Evolutionary conservation across 345 rosid genomes (phyloP).

Genomic region (Populus pruinosa): DNA sequence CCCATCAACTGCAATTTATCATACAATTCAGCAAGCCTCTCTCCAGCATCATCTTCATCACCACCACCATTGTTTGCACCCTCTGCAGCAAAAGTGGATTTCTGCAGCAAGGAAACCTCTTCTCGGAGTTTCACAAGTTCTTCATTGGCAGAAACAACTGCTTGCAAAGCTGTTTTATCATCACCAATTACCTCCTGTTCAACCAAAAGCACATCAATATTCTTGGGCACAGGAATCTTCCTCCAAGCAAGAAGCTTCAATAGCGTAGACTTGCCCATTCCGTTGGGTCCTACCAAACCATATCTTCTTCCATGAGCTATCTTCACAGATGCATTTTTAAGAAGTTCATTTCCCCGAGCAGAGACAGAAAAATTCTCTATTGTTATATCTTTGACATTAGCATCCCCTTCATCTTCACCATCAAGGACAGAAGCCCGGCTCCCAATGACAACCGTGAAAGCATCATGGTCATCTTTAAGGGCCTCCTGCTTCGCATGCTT

Average conservation of each 20-base stretch:
- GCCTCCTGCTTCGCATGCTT: conserved; percentile 76
- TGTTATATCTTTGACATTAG: conserved; percentile 82
- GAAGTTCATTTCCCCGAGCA: conserved; percentile 89
- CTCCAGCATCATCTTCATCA: conserved; percentile 62
- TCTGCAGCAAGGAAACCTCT: conserved; percentile 63
- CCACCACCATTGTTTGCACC: conserved; percentile 31
- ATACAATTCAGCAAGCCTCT: conserved; percentile 75
- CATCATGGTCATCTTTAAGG: conserved; percentile 86
- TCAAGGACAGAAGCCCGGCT: conserved; percentile 81
- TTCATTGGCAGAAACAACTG: conserved; percentile 91
- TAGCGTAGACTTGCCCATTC: conserved; percentile 92
- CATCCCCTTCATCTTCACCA: conserved; percentile 82
- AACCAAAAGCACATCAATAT: conserved; percentile 91
- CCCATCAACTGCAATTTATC: conserved; percentile 85
- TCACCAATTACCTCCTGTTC: conserved; percentile 95
- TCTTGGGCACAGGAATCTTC: conserved; percentile 91
- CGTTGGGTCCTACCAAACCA: conserved; percentile 95
- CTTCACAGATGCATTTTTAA: conserved; percentile 78
- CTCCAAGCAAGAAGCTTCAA: conserved; percentile 96
- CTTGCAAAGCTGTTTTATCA: conserved; percentile 75
- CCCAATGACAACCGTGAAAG: conserved; percentile 91
- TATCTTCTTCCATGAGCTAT: conserved; percentile 95
- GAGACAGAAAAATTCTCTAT: conserved; percentile 88
- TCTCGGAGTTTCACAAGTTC: conserved; percentile 63
- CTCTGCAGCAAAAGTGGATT: conserved; percentile 30